These are phyloP conservation scores for Escallonia rubra DNA, from an alignment of 129 eudicot species.

Conservation along the genomic window DNA sequence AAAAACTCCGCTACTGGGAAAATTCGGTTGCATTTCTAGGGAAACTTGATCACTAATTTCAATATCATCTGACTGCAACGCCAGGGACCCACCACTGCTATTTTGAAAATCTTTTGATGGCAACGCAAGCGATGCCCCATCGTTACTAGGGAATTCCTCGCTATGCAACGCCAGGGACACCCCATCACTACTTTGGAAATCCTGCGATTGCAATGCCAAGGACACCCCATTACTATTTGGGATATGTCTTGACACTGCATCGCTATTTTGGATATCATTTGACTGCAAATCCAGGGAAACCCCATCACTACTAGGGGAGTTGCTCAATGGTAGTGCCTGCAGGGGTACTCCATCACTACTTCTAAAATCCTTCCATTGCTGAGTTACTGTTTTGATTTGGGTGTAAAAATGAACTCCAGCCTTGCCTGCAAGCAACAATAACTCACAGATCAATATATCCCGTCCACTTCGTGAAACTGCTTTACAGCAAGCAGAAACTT, in stretches of 20 bases:
- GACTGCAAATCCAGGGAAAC: background rate
- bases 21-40: too few species aligned
- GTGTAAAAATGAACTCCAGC: conserved; percentile 92
- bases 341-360: background rate
- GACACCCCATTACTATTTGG: too few species aligned
- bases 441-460: background rate
- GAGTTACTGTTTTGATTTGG: conserved; percentile 84
- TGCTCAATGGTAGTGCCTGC: conserved; percentile 14
- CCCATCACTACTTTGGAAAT: background rate
- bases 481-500: background rate
- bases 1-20: too few species aligned
- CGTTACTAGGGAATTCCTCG: background rate
- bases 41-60: too few species aligned
- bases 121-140: background rate
- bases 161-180: background rate
- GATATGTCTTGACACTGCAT: too few species aligned
- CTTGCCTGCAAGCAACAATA: conserved; percentile 50
- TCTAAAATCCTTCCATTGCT: conserved; percentile 82
- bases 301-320: conserved; percentile 41
- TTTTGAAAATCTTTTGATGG: background rate
- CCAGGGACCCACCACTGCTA: background rate
- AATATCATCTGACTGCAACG: too few species aligned
- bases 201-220: background rate
- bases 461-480: background rate
- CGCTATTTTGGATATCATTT: background rate